Percentiles rank a stretch among this genome's conserved stretches.
Conservation (phyloP, 1,284 basidiomycete species). For the Cryptococcus sp. region DNA sequence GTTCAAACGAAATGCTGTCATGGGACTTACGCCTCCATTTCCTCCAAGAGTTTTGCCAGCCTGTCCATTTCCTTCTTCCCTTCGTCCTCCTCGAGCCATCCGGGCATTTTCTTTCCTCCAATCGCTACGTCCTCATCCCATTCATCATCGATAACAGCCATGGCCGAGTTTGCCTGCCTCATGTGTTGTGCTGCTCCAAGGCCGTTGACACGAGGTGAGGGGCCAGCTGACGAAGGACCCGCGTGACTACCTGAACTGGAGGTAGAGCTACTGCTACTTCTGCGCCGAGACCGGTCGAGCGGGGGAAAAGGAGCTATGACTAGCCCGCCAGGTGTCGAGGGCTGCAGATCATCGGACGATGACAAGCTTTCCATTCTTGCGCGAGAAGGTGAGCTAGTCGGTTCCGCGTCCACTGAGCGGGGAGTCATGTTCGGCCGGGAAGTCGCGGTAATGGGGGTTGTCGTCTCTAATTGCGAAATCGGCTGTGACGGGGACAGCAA, state of each 20-base stretch:
- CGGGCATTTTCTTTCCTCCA: constrained; percentile 59
- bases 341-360: constrained; percentile 34
- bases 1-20: neutral
- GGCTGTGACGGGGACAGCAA: constrained; percentile 50
- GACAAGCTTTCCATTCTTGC: constrained; percentile 11
- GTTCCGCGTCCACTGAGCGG: constrained; percentile 53
- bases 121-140: constrained; percentile 51
- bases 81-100: constrained; percentile 60
- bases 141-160: constrained; percentile 38
- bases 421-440: constrained; percentile 5
- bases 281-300: constrained; percentile 55
- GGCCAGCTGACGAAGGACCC: neutral
- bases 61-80: constrained; percentile 62
- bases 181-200: constrained; percentile 5
- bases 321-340: constrained; percentile 62
- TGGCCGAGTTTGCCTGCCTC: constrained; percentile 2
- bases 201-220: constrained; percentile 12
- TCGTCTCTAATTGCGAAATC: constrained; percentile 7
- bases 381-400: constrained; percentile 20
- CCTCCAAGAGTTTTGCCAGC: constrained; percentile 68
- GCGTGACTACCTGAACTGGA: neutral
- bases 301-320: constrained; percentile 77
- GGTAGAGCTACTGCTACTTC: constrained; percentile 54
- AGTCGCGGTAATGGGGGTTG: constrained; percentile 44
- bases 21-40: constrained; percentile 57